Conservation (phyloP, 2,329 filamentous ascomycete genomes). For the Diaporthe eres region DNA sequence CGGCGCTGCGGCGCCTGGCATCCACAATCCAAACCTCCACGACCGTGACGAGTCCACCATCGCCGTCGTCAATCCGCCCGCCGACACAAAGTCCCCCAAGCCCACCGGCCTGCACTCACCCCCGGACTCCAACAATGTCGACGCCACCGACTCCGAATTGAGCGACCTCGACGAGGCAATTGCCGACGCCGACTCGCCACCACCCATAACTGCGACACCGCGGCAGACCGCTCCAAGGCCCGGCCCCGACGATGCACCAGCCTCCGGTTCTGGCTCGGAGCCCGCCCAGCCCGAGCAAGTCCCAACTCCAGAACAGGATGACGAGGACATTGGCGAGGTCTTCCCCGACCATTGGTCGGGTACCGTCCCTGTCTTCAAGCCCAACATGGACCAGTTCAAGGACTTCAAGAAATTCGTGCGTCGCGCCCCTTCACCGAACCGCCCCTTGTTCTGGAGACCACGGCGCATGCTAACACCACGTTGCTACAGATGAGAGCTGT, state of each 20-base stretch:
- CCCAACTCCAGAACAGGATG: conserved; percentile 46
- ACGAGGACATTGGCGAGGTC: conserved; percentile 79
- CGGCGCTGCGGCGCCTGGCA: conserved; percentile 62
- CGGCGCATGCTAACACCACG: conserved; percentile 47
- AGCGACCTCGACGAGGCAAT: conserved; percentile 74
- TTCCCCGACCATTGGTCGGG: conserved; percentile 92
- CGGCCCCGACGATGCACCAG: conserved; percentile 38
- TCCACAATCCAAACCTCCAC: conserved; percentile 47
- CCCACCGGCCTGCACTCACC: conserved; percentile 71
- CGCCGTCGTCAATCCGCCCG: conserved; percentile 44
- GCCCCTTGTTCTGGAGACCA: conserved; percentile 14
- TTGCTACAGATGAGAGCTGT: conserved; percentile 78
- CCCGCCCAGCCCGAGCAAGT: conserved; percentile 43
- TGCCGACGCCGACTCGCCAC: conserved; percentile 52
- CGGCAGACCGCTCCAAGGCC: conserved; percentile 35
- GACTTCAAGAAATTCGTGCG: conserved; percentile 92
- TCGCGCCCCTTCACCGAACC: conserved; percentile 41
- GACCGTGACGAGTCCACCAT: conserved; percentile 48
- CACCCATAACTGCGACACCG: conserved; percentile 43
- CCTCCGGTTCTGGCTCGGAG: neutral
- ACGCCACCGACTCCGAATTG: conserved; percentile 72
- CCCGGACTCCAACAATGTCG: conserved; percentile 74
- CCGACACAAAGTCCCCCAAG: conserved; percentile 54
- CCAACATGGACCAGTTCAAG: conserved; percentile 94
- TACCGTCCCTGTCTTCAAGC: conserved; percentile 93